Percentiles rank a stretch among this genome's conserved stretches.
Conservation (phyloP, 305 asterid genomes). For the Fraxinus greggii region DNA sequence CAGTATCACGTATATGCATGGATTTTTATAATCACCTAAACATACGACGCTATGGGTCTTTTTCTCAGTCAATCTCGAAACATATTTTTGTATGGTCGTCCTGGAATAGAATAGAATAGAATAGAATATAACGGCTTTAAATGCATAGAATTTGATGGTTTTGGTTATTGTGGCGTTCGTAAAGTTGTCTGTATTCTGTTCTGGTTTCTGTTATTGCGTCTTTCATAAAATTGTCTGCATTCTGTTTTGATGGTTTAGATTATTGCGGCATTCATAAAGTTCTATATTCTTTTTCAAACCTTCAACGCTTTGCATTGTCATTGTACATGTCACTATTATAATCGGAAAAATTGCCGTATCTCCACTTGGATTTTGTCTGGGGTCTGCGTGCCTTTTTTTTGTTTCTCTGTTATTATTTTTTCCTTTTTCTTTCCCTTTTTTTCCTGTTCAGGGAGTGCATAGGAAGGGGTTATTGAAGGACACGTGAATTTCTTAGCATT, state of each 20-base stretch:
- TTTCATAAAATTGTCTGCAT: neutral
- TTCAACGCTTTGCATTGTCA: neutral
- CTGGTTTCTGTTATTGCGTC: neutral
- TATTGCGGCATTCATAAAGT: neutral
- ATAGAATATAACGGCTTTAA: neutral
- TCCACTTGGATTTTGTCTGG: neutral
- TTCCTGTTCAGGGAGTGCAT: neutral
- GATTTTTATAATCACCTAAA: neutral
- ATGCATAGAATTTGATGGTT: neutral
- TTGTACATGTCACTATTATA: neutral
- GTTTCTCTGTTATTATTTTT: neutral
- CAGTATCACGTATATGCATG: neutral
- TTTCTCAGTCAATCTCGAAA: neutral
- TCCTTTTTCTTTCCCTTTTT: neutral
- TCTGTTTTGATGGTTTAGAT: neutral
- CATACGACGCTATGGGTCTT: neutral
- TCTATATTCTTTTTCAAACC: neutral
- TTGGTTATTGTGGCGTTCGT: neutral
- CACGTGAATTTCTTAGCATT: neutral
- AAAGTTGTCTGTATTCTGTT: neutral
- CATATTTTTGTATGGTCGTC: neutral
- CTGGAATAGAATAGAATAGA: neutral
- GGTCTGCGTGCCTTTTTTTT: neutral
- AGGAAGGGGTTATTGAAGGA: neutral
- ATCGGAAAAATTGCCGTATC: neutral